Conservation (phyloP, 2,329 filamentous ascomycete species). For the Hypoxylon sp. region DNA sequence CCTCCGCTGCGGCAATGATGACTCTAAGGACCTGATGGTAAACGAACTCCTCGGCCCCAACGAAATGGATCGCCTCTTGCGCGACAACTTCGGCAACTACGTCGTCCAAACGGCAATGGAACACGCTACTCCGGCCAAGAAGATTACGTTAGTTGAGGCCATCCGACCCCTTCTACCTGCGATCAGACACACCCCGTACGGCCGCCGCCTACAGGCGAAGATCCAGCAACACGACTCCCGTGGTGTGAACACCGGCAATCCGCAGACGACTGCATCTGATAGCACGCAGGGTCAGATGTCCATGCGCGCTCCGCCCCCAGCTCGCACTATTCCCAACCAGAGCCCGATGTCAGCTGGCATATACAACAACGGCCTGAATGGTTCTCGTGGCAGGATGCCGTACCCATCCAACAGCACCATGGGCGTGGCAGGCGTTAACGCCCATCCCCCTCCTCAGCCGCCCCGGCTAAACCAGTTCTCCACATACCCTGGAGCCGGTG, state of each 20-base stretch:
- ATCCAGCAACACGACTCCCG: conserved; percentile 71
- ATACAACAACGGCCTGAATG: conserved; percentile 52
- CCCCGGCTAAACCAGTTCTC: conserved; percentile 48
- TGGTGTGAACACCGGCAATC: conserved; percentile 58
- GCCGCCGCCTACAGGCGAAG: conserved; percentile 92
- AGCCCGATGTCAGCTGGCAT: conserved; percentile 52
- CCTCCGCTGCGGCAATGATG: conserved; percentile 81
- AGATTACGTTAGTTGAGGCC: conserved; percentile 80
- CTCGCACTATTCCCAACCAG: conserved; percentile 58
- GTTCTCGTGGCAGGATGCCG: conserved; percentile 49
- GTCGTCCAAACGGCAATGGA: conserved; percentile 97
- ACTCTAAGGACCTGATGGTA: conserved; percentile 83
- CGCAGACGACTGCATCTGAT: conserved; percentile 65
- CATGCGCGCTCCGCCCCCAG: conserved; percentile 57
- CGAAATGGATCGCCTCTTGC: conserved; percentile 88
- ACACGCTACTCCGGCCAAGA: conserved; percentile 79
- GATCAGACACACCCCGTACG: conserved; percentile 92
- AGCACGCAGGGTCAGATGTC: conserved; percentile 66
- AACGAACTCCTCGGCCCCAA: conserved; percentile 79
- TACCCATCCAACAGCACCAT: conserved; percentile 53
- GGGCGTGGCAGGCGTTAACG: conserved; percentile 45
- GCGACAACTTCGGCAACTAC: conserved; percentile 96
- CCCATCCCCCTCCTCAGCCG: conserved; percentile 46
- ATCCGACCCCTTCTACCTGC: conserved; percentile 86
- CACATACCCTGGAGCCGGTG: conserved; percentile 46